Base-by-base conservation (phyloP, 108 stramenopile species). In the Parietichytrium sp. region DNA sequence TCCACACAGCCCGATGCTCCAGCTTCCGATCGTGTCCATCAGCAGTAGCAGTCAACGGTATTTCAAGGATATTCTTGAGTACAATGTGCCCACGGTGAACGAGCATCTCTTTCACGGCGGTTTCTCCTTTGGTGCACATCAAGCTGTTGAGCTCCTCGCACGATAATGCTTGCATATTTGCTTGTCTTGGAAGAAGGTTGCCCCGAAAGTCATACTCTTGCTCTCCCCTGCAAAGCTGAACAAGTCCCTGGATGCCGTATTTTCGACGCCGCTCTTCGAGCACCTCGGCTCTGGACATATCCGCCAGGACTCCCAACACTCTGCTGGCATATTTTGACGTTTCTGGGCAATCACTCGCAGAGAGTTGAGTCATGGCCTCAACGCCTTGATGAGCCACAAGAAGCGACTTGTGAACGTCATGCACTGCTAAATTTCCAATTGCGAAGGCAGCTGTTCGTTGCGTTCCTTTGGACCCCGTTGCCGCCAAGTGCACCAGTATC, bases 371-470 rank as follows among this genome's bases (percentile, higher is more conserved):
- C 33, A 72, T 38, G 42, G 45, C 45, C 61, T 72, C 61, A 27
- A 72, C 61, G 42, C 61, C 61, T 10, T 25, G 38, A 25, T 72
- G 61, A 27, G 38, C 38, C 8, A 72, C 6, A 20, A 72, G 36
- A 6, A 72, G 38, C 33, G 61, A 45, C 61, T 72, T 72, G 61
- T 72, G 61, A n/a, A 72, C 42, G 33, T 72, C 61, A 25, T 72
- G 61, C 8, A 72, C 61, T 10, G 61, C 33, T 2, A 72, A 42
- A 2, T 72, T 72, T 8, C 23, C 25, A 6, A 72, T n/a, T 25
- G 61, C 61, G 20, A 72, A 72, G 61, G 61, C 61, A 6, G 61
- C 61, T 7, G 61, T 72, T 0, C 61, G 61, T 25, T 72, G 61
- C 16, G 42, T n/a, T 1, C 38, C 61, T 27, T 25, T 36, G 10